phyloP scores from a whole-genome alignment of 192 early-diverging fungal species.

The Fimicolochytrium jonesii region DNA sequence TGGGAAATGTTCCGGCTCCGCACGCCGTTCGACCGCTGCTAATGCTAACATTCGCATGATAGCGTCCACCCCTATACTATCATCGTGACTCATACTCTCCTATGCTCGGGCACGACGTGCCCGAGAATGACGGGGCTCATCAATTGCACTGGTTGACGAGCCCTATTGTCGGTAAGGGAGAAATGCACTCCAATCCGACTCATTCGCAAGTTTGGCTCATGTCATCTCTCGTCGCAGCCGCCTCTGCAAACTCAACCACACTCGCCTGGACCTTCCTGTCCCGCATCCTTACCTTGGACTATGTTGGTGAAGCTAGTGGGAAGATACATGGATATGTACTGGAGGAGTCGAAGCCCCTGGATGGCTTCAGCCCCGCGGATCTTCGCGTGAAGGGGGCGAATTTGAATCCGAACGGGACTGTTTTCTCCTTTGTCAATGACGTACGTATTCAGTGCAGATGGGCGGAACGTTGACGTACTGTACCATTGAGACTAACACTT shows the following conservation, averaged over 20 bases:
- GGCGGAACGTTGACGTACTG: neutral
- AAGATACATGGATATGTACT: slow-evolving; percentile 15
- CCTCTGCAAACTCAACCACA: neutral
- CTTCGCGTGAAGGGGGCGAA: neutral
- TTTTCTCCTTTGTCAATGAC: slow-evolving; percentile 7
- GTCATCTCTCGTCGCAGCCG: neutral
- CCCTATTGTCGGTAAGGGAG: slow-evolving; percentile 11
- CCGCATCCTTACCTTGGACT: slow-evolving; percentile 17
- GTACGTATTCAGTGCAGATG: neutral
- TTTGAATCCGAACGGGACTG: slow-evolving; percentile 4
- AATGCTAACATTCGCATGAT: no score
- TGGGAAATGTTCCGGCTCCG: neutral
- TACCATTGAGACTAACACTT: neutral
- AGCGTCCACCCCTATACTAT: neutral
- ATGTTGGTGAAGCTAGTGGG: neutral
- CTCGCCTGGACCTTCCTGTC: slow-evolving; percentile 16
- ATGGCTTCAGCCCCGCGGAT: neutral
- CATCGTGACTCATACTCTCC: slow-evolving; percentile 6
- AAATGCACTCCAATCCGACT: neutral
- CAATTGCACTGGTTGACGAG: slow-evolving; percentile 5
- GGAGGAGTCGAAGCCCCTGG: neutral
- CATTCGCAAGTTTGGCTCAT: neutral
- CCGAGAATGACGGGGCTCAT: slow-evolving; percentile 2
- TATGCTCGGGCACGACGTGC: slow-evolving; percentile 14
- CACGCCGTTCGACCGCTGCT: no score